Conservation (phyloP, 176 grass and related monocot species). For the Olyra latifolia region DNA sequence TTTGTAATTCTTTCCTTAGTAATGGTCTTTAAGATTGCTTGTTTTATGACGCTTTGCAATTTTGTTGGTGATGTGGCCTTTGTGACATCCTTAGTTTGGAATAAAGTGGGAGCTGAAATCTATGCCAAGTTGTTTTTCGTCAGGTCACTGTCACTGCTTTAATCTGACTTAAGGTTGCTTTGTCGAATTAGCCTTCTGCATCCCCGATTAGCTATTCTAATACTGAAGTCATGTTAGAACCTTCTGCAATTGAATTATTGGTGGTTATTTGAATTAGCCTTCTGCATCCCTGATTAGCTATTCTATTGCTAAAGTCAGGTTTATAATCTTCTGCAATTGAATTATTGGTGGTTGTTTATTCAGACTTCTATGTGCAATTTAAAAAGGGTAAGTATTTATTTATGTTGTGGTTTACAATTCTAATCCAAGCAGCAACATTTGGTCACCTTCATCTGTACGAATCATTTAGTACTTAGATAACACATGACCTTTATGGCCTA, state of each 20-base stretch:
- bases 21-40: background rate
- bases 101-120: constrained; percentile 18
- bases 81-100: constrained; percentile 18
- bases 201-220: background rate
- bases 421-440: background rate
- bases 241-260: constrained; percentile 15
- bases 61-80: constrained; percentile 24
- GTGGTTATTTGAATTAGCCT: background rate
- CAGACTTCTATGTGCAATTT: background rate
- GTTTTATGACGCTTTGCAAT: background rate
- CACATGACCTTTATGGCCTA: too few relatives aligned
- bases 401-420: background rate
- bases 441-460: background rate
- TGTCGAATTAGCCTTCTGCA: constrained; percentile 10
- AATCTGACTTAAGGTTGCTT: constrained; percentile 7
- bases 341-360: background rate
- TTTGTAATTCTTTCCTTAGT: background rate
- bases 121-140: background rate
- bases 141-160: constrained; percentile 27
- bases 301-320: background rate
- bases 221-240: background rate
- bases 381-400: background rate
- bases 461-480: background rate
- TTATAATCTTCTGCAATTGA: constrained; percentile 23
- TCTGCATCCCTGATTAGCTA: background rate